Evolutionary conservation across 2,329 filamentous ascomycete species (phyloP), one percentile per base, ranked within the genome.

Genomic region (Fusarium buharicum): DNA sequence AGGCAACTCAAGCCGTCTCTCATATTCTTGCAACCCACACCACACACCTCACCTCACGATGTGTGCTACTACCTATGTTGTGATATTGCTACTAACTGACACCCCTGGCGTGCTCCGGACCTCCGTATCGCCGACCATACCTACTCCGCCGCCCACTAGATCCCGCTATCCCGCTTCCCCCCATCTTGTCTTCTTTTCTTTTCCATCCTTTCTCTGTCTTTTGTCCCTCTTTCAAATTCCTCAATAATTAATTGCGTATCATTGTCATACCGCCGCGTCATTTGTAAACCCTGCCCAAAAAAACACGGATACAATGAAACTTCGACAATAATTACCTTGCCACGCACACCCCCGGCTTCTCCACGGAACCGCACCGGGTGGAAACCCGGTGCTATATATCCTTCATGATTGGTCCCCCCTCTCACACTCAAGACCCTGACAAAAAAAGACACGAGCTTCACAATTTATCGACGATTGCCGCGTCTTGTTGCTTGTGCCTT

Each of bases 61-160:
- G 8, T 33, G 28, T 30, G 22, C 20, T 22, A 22, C n/a, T 22
- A 6, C 22, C 27, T 11, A 28, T 33, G 30, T n/a, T n/a, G 6
- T 33, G 30, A 33, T 33, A 33, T 12, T 28, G 12, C 28, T 31
- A 28, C 30, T 33, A 14, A 43, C 36, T 24, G 27, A 7, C 55
- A 59, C 56, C 48, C 55, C 54, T 39, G 56, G 56, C 40, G 56
- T 59, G 47, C 50, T 50, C 59, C 52, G 57, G 49, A 45, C 46
- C 55, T 70, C 67, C 67, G 50, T 60, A 60, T 51, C 64, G 47
- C 64, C 58, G 60, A 57, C 60, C 59, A 54, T 36, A n/a, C 40
- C 36, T 45, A 27, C 36, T 37, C 43, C 46, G 55, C 14, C 20
- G 30, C 34, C 33, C 22, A 37, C 43, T 40, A 61, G 41, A 41